Conservation (phyloP, 805 yeast species). For the Yarrowia hollandica region DNA sequence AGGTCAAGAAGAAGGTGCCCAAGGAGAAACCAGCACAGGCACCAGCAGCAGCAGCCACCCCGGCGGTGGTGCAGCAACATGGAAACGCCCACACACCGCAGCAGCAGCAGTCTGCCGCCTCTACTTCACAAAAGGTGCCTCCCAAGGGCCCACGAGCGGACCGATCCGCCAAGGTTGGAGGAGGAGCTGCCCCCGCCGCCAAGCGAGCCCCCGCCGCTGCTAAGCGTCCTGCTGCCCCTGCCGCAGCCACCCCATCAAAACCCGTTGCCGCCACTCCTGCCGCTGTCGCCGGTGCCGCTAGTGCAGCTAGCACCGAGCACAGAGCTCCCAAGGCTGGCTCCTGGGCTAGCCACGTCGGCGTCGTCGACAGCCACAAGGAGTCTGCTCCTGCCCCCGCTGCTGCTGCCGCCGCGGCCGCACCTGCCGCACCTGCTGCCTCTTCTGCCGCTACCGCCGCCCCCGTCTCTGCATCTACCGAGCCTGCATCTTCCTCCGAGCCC, state of each 20-base stretch:
- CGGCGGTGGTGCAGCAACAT: slow-evolving; percentile 30
- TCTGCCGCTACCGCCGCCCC: slow-evolving; percentile 19
- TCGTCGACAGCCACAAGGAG: slow-evolving; percentile 26
- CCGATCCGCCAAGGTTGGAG: slow-evolving; percentile 33
- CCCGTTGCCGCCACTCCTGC: slow-evolving; percentile 30
- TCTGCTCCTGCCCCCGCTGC: slow-evolving; percentile 20
- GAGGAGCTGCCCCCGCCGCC: neutral
- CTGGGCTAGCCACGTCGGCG: slow-evolving; percentile 29
- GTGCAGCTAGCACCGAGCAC: slow-evolving; percentile 32
- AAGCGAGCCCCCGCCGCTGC: neutral
- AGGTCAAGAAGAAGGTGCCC: slow-evolving; percentile 59
- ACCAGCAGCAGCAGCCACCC: slow-evolving; percentile 25
- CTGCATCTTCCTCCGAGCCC: slow-evolving; percentile 15
- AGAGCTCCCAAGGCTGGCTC: slow-evolving; percentile 32
- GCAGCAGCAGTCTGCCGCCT: too few species aligned
- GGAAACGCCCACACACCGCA: slow-evolving; percentile 33
- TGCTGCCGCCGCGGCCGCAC: slow-evolving; percentile 32
- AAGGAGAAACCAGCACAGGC: slow-evolving; percentile 32
- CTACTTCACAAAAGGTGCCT: slow-evolving; percentile 30
- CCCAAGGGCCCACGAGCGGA: slow-evolving; percentile 34
- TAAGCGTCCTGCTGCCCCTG: slow-evolving; percentile 5
- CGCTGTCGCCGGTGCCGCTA: slow-evolving; percentile 32
- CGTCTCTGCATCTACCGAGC: slow-evolving; percentile 33
- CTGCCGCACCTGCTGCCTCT: slow-evolving; percentile 33
- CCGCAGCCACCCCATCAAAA: neutral